Base-by-base conservation (phyloP, 2,329 filamentous ascomycete genomes). In the Tricladium varicosporioides region DNA sequence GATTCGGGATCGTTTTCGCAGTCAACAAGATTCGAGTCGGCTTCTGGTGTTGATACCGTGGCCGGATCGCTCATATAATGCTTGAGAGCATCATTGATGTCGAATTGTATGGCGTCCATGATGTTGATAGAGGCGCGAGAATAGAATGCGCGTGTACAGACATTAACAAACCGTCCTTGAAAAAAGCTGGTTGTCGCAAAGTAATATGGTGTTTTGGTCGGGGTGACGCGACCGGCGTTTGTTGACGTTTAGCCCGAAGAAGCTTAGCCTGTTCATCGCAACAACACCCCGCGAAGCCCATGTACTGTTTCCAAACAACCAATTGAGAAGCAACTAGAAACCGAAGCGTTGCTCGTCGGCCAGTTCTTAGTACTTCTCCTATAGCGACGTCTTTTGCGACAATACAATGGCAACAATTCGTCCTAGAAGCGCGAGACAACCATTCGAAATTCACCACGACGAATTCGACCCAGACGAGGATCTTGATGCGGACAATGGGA, bases 71-170 rank as follows among this genome's bases (percentile, higher is more conserved):
- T 95, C 83, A 97, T 90, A 76, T 97, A 99, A 72, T 91, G 84
- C 80, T 96, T 97, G 74, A 97, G 88, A 64, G 92, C 91, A 78
- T 96, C 89, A 73, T 97, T 96, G 75, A 99, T 91, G 74, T 97
- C 91, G 77, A 99, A 99, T 70, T 87, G 83, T 72, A 92, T 83
- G 78, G 89, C 89, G 69, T 80, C 88, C 86, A 88, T 88, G 72
- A 63, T 73, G 67, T 70, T 54, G 60, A 59, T 48, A 48, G 51
- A 44, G 52, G 60, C 51, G 59, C 60, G 57, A 48, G 53, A 51
- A 53, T 49, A 19, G 16, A 51, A 56, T 54, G 54, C 58, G 43
- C 43, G 52, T 40, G 18, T 54, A 53, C 51, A 58, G 49, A 58
- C 62, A 67, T 66, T 40, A 63, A 63, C 51, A 51, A 58, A 59